Evolutionary conservation across 2,329 filamentous ascomycete species (phyloP).

Genomic region (Rachicladosporium sp.): DNA sequence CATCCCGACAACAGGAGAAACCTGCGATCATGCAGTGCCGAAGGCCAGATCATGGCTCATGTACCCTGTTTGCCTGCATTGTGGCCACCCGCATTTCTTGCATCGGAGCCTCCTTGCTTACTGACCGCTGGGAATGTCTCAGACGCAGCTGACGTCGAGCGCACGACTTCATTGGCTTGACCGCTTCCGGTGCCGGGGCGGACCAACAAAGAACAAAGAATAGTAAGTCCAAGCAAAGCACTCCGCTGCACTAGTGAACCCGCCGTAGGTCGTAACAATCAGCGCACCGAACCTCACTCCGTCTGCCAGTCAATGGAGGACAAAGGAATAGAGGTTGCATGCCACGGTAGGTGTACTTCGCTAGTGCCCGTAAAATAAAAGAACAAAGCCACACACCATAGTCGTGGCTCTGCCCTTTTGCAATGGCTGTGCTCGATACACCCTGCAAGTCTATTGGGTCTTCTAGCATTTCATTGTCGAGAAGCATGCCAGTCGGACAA

Average conservation of each 20-base stretch:
- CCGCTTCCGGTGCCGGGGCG: slow-evolving; percentile 19
- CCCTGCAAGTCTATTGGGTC: slow-evolving; percentile 18
- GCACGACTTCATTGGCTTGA: slow-evolving; percentile 13
- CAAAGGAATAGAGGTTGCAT: slow-evolving; percentile 19
- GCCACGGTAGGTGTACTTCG: slow-evolving; percentile 15
- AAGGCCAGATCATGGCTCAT: slow-evolving; percentile 7
- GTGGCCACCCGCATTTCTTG: slow-evolving; percentile 18
- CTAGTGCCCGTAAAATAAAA: slow-evolving; percentile 13
- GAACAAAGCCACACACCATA: slow-evolving; percentile 16
- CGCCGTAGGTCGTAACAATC: slow-evolving; percentile 20
- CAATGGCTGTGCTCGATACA: slow-evolving; percentile 19
- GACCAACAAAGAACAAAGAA: slow-evolving; percentile 26
- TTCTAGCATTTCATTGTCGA: slow-evolving; percentile 20
- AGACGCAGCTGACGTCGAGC: slow-evolving; percentile 15
- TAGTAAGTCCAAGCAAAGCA: slow-evolving; percentile 5
- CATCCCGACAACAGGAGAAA: slow-evolving; percentile 4
- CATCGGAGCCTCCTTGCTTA: slow-evolving; percentile 17
- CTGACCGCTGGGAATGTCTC: slow-evolving; percentile 22
- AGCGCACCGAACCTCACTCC: slow-evolving; percentile 14
- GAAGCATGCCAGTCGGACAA: slow-evolving; percentile 21
- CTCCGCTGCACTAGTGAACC: slow-evolving; percentile 4
- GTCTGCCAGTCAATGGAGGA: slow-evolving; percentile 19
- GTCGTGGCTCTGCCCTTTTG: slow-evolving; percentile 3
- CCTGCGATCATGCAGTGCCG: slow-evolving; percentile 3
- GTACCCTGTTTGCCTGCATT: slow-evolving; percentile 17